A percentile compares a stretch with the other conserved stretches of the same genome.
Conservation (phyloP, 208 protist genomes). For the Crithidia expoeki region DNA sequence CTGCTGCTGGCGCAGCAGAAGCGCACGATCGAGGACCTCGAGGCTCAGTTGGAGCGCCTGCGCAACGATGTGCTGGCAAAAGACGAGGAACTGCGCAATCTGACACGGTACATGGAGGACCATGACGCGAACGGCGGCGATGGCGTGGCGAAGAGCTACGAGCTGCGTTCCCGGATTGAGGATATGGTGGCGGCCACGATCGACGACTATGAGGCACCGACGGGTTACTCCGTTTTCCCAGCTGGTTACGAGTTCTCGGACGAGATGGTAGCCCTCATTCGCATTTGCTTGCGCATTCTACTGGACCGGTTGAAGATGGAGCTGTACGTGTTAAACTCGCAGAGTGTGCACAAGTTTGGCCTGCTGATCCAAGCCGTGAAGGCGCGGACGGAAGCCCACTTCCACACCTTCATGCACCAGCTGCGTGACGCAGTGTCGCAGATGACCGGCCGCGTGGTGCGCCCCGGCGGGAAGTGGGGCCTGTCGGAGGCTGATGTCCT, state of each 20-base stretch:
- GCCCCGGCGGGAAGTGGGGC: slow-evolving; percentile 65
- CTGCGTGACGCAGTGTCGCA: slow-evolving; percentile 68
- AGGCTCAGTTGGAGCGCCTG: slow-evolving; percentile 42
- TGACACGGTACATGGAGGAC: slow-evolving; percentile 51
- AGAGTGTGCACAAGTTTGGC: slow-evolving; percentile 63
- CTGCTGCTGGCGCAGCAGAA: slow-evolving; percentile 55
- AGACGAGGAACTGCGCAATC: slow-evolving; percentile 58
- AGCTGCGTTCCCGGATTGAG: slow-evolving; percentile 65
- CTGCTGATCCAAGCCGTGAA: slow-evolving; percentile 67
- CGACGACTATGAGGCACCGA: slow-evolving; percentile 36
- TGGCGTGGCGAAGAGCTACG: slow-evolving; percentile 29
- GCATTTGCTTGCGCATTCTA: slow-evolving; percentile 65
- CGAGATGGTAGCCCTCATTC: slow-evolving; percentile 68
- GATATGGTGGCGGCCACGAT: slow-evolving; percentile 52
- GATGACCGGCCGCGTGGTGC: slow-evolving; percentile 55
- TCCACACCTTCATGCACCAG: slow-evolving; percentile 73
- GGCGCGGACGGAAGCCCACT: slow-evolving; percentile 64
- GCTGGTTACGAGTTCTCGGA: slow-evolving; percentile 68
- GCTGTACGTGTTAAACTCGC: slow-evolving; percentile 75
- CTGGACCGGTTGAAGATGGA: slow-evolving; percentile 78
- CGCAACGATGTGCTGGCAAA: slow-evolving; percentile 34
- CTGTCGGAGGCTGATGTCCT: slow-evolving; percentile 64
- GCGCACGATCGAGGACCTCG: slow-evolving; percentile 44
- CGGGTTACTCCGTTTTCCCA: slow-evolving; percentile 59
- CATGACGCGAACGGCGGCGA: slow-evolving; percentile 34